Evolutionary conservation across 2,329 filamentous ascomycete species (phyloP).

Genomic region (Calonectria ilicicola): DNA sequence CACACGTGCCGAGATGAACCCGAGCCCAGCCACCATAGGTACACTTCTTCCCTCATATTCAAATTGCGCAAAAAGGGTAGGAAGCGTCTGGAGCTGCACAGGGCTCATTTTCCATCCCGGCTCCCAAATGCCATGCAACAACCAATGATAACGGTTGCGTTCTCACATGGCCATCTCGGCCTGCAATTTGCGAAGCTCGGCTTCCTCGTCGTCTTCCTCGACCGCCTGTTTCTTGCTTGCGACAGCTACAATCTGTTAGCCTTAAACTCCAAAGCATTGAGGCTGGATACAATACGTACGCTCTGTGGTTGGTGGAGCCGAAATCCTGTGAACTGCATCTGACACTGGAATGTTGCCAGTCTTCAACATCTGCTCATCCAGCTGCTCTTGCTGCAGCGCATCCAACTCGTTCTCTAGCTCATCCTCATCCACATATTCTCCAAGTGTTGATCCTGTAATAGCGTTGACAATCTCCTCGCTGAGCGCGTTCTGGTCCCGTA

Average conservation of each 20-base stretch:
- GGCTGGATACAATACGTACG: constrained; percentile 66
- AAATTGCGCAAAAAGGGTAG: constrained; percentile 18
- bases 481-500: constrained; percentile 92
- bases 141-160: constrained; percentile 21
- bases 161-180: constrained; percentile 95
- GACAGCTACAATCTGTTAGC: constrained; percentile 44
- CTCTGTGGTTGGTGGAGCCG: constrained; percentile 79
- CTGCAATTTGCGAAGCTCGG: constrained; percentile 90
- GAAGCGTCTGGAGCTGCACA: constrained; percentile 5
- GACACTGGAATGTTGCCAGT: constrained; percentile 86
- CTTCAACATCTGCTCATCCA: constrained; percentile 94
- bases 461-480: constrained; percentile 92
- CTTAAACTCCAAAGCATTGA: neutral
- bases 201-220: constrained; percentile 95
- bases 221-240: constrained; percentile 54
- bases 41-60: constrained; percentile 32
- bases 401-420: constrained; percentile 90
- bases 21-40: constrained; percentile 26
- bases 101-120: constrained; percentile 29
- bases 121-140: constrained; percentile 41
- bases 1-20: constrained; percentile 28
- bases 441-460: constrained; percentile 78
- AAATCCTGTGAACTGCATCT: constrained; percentile 82
- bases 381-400: constrained; percentile 87
- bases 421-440: constrained; percentile 82